phyloP scores from a whole-genome alignment of 495 filamentous ascomycete species.

The Aspergillus hancockii region DNA sequence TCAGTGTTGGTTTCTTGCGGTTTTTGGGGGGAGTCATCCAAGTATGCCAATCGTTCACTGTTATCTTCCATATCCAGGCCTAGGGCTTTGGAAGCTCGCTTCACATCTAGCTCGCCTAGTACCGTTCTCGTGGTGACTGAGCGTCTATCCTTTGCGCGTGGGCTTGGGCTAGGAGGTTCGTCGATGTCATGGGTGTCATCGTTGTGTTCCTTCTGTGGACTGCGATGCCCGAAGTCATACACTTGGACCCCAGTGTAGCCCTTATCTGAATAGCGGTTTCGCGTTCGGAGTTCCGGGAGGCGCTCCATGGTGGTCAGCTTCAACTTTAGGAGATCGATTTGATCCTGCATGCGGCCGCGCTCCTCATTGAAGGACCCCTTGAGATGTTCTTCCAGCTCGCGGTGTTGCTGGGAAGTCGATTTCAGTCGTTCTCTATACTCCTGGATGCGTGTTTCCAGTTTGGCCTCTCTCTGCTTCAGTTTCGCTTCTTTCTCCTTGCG shows the following conservation, averaged over 20 bases:
- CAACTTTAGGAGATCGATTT: constrained; percentile 35
- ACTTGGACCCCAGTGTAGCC: constrained; percentile 35
- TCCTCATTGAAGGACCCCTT: constrained; percentile 36
- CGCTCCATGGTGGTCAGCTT: constrained; percentile 32
- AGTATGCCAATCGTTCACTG: constrained; percentile 27
- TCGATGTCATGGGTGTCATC: constrained; percentile 42
- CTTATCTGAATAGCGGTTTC: constrained; percentile 31
- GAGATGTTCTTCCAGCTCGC: constrained; percentile 40
- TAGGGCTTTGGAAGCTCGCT: constrained; percentile 26
- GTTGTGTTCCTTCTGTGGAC: constrained; percentile 25
- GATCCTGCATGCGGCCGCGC: constrained; percentile 36
- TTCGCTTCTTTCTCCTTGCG: constrained; percentile 54
- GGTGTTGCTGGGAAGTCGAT: constrained; percentile 35
- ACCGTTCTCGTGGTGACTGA: constrained; percentile 23
- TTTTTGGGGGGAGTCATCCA: constrained; percentile 30
- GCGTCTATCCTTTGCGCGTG: constrained; percentile 37
- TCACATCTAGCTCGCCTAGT: constrained; percentile 30
- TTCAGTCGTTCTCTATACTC: constrained; percentile 47
- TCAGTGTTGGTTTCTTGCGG: constrained; percentile 15
- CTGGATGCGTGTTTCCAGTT: constrained; percentile 47
- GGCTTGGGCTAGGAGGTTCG: constrained; percentile 42
- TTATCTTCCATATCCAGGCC: constrained; percentile 32
- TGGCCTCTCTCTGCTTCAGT: constrained; percentile 49
- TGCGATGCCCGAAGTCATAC: constrained; percentile 32
- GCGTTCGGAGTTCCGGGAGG: constrained; percentile 25